Evolutionary conservation across 2,329 filamentous ascomycete species (phyloP).

Genomic region (Colletotrichum sp.): DNA sequence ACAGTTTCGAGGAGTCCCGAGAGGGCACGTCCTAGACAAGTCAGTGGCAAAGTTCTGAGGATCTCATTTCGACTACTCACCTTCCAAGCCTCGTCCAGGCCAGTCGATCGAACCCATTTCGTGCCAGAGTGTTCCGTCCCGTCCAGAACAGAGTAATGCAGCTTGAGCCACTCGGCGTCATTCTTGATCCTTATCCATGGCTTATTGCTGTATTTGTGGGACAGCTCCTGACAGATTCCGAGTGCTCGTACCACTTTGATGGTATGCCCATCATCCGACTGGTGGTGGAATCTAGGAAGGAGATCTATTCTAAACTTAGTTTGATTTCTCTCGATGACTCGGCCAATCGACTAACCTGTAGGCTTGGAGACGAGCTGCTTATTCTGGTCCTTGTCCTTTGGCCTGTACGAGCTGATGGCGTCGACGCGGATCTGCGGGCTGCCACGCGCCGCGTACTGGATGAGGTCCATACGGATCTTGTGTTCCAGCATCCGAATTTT

Average conservation of each 20-base stretch:
- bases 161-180: slow-evolving; percentile 63
- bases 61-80: slow-evolving; percentile 15
- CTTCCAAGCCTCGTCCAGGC: slow-evolving; percentile 71
- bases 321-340: not conserved
- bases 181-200: slow-evolving; percentile 59
- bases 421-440: slow-evolving; percentile 64
- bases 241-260: slow-evolving; percentile 78
- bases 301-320: slow-evolving; percentile 36
- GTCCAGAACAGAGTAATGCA: slow-evolving; percentile 68
- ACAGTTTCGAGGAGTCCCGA: slow-evolving; percentile 7
- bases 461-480: slow-evolving; percentile 78
- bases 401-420: slow-evolving; percentile 65
- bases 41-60: not conserved
- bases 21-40: not conserved
- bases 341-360: slow-evolving; percentile 37
- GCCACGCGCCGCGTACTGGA: slow-evolving; percentile 74
- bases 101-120: slow-evolving; percentile 66
- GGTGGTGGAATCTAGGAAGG: slow-evolving; percentile 48
- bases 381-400: slow-evolving; percentile 42
- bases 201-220: slow-evolving; percentile 46
- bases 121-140: slow-evolving; percentile 51
- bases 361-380: slow-evolving; percentile 48
- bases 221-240: slow-evolving; percentile 63
- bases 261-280: slow-evolving; percentile 79
- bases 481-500: slow-evolving; percentile 79